A percentile compares a stretch with the other conserved stretches of the same genome.
Evolutionary conservation across 2,329 filamentous ascomycete genomes (phyloP).

Genomic region (Neonectria magnoliae): DNA sequence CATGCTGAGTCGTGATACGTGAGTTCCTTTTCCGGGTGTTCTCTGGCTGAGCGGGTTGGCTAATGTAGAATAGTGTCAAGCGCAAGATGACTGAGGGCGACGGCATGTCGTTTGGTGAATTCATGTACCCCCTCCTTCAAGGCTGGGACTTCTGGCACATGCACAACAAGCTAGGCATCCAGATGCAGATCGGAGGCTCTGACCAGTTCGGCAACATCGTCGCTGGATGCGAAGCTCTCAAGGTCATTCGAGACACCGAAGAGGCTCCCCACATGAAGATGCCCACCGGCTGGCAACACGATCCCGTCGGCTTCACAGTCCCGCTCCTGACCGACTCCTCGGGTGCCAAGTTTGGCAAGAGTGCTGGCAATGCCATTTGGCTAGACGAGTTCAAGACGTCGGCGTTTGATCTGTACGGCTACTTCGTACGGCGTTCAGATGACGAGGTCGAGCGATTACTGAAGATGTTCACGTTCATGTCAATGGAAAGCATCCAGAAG

Average conservation of each 20-base stretch:
- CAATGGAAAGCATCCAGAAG: constrained; percentile 71
- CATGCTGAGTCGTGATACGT: constrained; percentile 91
- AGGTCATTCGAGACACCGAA: constrained; percentile 72
- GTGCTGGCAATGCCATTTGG: constrained; percentile 93
- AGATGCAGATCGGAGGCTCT: constrained; percentile 92
- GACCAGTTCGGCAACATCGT: constrained; percentile 98
- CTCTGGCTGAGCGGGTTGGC: constrained; percentile 29
- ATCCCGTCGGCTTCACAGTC: constrained; percentile 87
- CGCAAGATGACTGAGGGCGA: constrained; percentile 84
- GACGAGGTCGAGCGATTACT: constrained; percentile 83
- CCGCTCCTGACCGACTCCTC: constrained; percentile 87
- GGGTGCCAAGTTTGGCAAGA: constrained; percentile 95
- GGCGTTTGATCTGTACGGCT: constrained; percentile 88
- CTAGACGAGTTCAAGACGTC: constrained; percentile 83
- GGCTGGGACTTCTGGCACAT: constrained; percentile 97
- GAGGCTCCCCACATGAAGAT: constrained; percentile 55
- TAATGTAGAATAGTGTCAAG: constrained; percentile 65
- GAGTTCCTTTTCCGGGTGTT: constrained; percentile 51
- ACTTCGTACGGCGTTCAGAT: constrained; percentile 86
- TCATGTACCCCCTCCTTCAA: constrained; percentile 91
- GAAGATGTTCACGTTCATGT: constrained; percentile 90
- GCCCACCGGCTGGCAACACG: constrained; percentile 56
- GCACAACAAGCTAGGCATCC: constrained; percentile 72
- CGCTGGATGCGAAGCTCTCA: constrained; percentile 86
- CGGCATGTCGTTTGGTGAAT: constrained; percentile 94